These are phyloP conservation scores for Aspergillus baeticus DNA, from an alignment of 495 filamentous ascomycete genomes.

Conservation along the genomic window DNA sequence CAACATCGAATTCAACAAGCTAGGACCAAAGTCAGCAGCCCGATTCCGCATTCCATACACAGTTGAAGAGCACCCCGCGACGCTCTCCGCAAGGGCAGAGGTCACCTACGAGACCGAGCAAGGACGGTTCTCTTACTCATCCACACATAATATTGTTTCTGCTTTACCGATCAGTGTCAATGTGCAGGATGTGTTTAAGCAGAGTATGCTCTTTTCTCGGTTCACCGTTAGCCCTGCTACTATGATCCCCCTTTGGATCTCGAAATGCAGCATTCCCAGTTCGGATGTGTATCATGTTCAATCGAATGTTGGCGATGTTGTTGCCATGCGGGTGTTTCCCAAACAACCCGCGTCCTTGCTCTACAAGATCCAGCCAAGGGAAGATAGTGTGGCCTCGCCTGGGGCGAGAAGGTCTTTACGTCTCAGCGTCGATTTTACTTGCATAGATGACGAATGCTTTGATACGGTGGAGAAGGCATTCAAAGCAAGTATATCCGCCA, in stretches of 20 bases:
- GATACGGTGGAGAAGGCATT: slow-evolving; percentile 44
- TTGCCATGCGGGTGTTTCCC: slow-evolving; percentile 67
- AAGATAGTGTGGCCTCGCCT: slow-evolving; percentile 30
- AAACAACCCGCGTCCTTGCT: slow-evolving; percentile 79
- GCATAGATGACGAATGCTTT: slow-evolving; percentile 64
- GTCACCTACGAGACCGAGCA: slow-evolving; percentile 72
- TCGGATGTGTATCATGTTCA: slow-evolving; percentile 68
- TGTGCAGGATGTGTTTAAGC: slow-evolving; percentile 94
- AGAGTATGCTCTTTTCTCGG: slow-evolving; percentile 74
- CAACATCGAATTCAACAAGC: slow-evolving; percentile 58
- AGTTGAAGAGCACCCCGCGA: slow-evolving; percentile 71
- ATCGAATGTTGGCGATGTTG: slow-evolving; percentile 52
- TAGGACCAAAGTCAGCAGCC: slow-evolving; percentile 49
- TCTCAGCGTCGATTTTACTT: slow-evolving; percentile 74
- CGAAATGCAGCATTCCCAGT: slow-evolving; percentile 65
- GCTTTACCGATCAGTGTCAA: slow-evolving; percentile 89
- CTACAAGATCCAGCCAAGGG: slow-evolving; percentile 63
- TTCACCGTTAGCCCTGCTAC: slow-evolving; percentile 84
- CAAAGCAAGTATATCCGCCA: slow-evolving; percentile 37
- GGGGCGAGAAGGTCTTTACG: slow-evolving; percentile 52
- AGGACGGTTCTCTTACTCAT: slow-evolving; percentile 68
- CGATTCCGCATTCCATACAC: slow-evolving; percentile 77
- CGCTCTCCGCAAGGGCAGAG: slow-evolving; percentile 73
- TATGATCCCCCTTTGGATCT: slow-evolving; percentile 69
- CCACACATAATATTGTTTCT: slow-evolving; percentile 59